Conservation (phyloP, 2,329 filamentous ascomycete genomes). For the Venturia asperata region DNA sequence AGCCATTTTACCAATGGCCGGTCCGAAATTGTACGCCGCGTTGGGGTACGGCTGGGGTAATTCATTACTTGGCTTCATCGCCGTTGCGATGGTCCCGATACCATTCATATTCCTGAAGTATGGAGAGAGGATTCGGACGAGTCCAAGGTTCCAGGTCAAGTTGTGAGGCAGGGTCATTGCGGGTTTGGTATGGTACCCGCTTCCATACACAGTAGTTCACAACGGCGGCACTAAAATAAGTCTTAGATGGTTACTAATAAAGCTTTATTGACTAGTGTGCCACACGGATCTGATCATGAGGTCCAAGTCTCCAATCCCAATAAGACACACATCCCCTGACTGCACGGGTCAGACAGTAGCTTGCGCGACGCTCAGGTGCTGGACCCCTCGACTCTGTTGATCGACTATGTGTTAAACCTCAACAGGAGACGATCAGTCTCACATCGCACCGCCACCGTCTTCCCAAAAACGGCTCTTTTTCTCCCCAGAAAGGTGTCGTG, state of each 20-base stretch:
- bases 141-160: conserved; percentile 12
- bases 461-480: neutral
- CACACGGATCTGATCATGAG: neutral
- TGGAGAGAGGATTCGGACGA: conserved; percentile 19
- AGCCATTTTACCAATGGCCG: conserved; percentile 35
- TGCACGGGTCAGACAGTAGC: neutral
- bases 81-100: conserved; percentile 22
- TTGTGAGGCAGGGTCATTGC: neutral
- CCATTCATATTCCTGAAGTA: conserved; percentile 20
- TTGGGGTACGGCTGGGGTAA: conserved; percentile 38
- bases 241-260: neutral
- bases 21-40: conserved; percentile 33
- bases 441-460: neutral
- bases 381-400: neutral
- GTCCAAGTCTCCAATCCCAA: neutral
- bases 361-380: neutral
- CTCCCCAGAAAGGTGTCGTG: neutral
- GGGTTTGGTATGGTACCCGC: neutral
- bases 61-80: conserved; percentile 32
- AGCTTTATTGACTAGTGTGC: neutral
- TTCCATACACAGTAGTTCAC: neutral
- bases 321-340: neutral
- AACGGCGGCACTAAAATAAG: neutral
- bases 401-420: neutral
- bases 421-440: neutral